Base-by-base conservation (phyloP, 768 basidiomycete species). In the Boletus huronensis region DNA sequence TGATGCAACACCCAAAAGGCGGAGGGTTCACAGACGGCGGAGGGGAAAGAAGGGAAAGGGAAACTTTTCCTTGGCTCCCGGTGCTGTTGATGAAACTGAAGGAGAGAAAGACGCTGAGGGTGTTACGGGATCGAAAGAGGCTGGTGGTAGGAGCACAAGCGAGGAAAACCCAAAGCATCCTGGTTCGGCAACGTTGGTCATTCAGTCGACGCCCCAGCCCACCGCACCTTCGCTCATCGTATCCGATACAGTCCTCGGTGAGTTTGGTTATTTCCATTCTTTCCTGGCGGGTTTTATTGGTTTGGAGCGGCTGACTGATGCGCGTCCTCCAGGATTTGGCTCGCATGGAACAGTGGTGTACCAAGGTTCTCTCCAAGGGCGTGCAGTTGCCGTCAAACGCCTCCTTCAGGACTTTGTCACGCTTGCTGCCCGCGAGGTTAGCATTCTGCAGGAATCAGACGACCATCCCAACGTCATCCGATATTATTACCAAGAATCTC, bases 381-480 rank as follows among this genome's bases (percentile, higher is more conserved):
- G 97, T 49, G 89, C 96, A 0, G 97, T 99, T 0, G 97, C 97
- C n/a, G 94, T 99, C 53, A 98, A 99, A 70, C 90, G 97, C 0
- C 81, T 99, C 3, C 81, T 98, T 7, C 88, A 87, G 61, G 95
- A 98, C 70, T 98, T 98, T 63, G 92, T 96, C 52, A 96, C 93
- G 0, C 84, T 99, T 35, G 95, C 95, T 7, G 79, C 86, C 4
- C 90, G 95, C 44, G 97, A 99, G 77, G 94, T 98, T 26, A 85
- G 85, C 64, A 84, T 99, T 38, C 80, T 99, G 9, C 94, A 98
- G 74, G 94, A 97, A 69, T 90, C 91, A 44, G 97, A 99, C 76
- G 93, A 96, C 69, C 97, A 99, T 64, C 93, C 93, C 17, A 98
- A 99, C 74, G 97, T 99, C 69, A 95, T 98, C 62, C 88, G 93